Percentiles rank a stretch among this genome's conserved stretches.
These are phyloP conservation scores for Coemansia sp. DNA, from an alignment of 192 early-diverging fungal species.

Conservation along the genomic window DNA sequence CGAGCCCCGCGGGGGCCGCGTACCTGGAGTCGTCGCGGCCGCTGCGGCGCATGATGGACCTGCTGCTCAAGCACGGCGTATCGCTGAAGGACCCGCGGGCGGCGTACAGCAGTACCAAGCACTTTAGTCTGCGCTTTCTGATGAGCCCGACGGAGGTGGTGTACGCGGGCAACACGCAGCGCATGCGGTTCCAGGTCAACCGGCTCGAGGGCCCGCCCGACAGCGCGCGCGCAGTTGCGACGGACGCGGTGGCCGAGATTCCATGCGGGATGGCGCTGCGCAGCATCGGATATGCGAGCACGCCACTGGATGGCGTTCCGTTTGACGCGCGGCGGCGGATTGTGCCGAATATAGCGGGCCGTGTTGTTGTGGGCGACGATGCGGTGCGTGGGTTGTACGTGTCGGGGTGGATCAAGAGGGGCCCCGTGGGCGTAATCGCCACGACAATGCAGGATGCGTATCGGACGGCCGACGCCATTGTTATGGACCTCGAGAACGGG, in stretches of 20 bases:
- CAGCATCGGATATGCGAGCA: constrained; percentile 87
- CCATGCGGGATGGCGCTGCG: constrained; percentile 69
- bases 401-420: constrained; percentile 94
- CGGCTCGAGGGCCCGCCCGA: constrained; percentile 62
- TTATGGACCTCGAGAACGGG: constrained; percentile 57
- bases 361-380: constrained; percentile 56
- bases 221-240: constrained; percentile 56
- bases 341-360: constrained; percentile 82
- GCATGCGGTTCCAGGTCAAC: constrained; percentile 60
- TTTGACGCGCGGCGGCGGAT: constrained; percentile 68
- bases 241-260: constrained; percentile 57
- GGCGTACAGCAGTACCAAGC: too few species aligned
- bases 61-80: constrained; percentile 64
- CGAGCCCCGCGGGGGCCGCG: constrained; percentile 22
- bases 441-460: constrained; percentile 92
- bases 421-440: constrained; percentile 91
- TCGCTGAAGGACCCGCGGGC: background rate
- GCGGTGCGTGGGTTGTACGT: constrained; percentile 75
- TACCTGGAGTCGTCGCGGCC: constrained; percentile 56
- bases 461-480: constrained; percentile 80
- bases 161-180: constrained; percentile 8
- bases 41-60: constrained; percentile 80
- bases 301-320: constrained; percentile 65
- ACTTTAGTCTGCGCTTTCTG: constrained; percentile 74
- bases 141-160: constrained; percentile 65